Evolutionary conservation across 2,329 filamentous ascomycete species (phyloP).

Genomic region (Colletotrichum sp.): DNA sequence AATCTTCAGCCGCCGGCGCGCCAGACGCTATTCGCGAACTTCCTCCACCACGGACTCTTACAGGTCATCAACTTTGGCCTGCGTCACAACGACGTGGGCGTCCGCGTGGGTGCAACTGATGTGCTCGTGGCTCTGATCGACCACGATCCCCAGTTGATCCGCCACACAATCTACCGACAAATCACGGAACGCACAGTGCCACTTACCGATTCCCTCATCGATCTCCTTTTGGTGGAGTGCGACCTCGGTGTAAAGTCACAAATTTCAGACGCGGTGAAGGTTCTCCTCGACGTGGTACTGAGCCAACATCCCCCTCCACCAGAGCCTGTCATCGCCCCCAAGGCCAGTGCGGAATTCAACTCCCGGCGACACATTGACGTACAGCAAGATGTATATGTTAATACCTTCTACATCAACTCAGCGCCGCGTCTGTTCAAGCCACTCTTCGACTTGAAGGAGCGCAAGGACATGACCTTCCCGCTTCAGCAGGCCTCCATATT

Average conservation of each 20-base stretch:
- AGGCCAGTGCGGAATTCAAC: not conserved
- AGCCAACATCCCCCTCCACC: not conserved
- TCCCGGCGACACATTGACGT: slow-evolving; percentile 51
- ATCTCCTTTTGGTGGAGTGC: slow-evolving; percentile 87
- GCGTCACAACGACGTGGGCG: slow-evolving; percentile 80
- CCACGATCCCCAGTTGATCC: slow-evolving; percentile 93
- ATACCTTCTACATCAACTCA: slow-evolving; percentile 88
- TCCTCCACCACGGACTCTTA: slow-evolving; percentile 85
- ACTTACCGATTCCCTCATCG: slow-evolving; percentile 90
- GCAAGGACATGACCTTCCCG: slow-evolving; percentile 72
- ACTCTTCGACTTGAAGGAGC: slow-evolving; percentile 77
- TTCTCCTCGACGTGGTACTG: slow-evolving; percentile 78
- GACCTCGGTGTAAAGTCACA: slow-evolving; percentile 96
- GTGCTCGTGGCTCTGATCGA: slow-evolving; percentile 94
- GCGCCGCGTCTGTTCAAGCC: slow-evolving; percentile 87
- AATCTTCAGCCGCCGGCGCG: slow-evolving; percentile 86
- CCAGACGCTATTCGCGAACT: slow-evolving; percentile 85
- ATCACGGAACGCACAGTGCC: slow-evolving; percentile 86
- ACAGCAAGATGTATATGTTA: slow-evolving; percentile 85
- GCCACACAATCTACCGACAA: slow-evolving; percentile 90
- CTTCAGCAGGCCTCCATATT: slow-evolving; percentile 90
- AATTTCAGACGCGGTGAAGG: slow-evolving; percentile 93
- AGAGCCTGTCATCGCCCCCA: not conserved
- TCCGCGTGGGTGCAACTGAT: slow-evolving; percentile 91
- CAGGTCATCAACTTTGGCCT: slow-evolving; percentile 92